Percentiles rank a stretch among this genome's conserved stretches.
Conservation (phyloP, 345 rosid species). For the Zanthoxylum bungeanum region DNA sequence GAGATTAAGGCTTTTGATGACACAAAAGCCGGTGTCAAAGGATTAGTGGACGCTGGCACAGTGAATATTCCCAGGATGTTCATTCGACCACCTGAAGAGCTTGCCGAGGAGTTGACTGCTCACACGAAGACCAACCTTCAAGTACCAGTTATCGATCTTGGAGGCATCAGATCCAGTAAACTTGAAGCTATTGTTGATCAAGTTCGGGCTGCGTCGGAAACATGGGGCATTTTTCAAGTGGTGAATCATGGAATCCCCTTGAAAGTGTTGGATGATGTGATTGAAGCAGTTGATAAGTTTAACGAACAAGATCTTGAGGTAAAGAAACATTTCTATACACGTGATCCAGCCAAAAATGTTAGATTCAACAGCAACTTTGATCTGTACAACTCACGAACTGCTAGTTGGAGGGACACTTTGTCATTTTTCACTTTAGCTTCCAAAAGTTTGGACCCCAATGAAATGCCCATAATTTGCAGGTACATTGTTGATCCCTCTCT, state of each 20-base stretch:
- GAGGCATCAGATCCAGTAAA: neutral
- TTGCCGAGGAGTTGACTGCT: neutral
- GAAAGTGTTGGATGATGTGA: conserved; percentile 16
- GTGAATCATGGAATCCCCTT: conserved; percentile 42
- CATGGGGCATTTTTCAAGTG: conserved; percentile 45
- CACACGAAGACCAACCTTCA: too few relatives aligned
- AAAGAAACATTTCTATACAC: conserved; percentile 16
- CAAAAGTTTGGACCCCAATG: neutral
- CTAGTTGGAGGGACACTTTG: conserved; percentile 33
- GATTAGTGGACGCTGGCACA: conserved; percentile 34
- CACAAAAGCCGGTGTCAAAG: conserved; percentile 38
- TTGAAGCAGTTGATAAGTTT: conserved; percentile 7
- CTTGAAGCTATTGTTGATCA: conserved; percentile 20
- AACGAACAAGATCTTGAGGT: conserved; percentile 15
- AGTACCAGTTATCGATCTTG: conserved; percentile 19
- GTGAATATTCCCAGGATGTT: conserved; percentile 15
- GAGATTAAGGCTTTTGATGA: conserved; percentile 43
- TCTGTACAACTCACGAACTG: conserved; percentile 14
- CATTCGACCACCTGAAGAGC: conserved; percentile 7
- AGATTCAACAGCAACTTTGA: conserved; percentile 15
- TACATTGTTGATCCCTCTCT: neutral
- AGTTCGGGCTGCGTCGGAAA: conserved; percentile 30
- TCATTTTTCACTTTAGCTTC: neutral
- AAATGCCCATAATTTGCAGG: conserved; percentile 4
- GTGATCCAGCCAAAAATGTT: neutral